phyloP scores from a whole-genome alignment of 768 basidiomycete species.

The Tylopilus sp. region DNA sequence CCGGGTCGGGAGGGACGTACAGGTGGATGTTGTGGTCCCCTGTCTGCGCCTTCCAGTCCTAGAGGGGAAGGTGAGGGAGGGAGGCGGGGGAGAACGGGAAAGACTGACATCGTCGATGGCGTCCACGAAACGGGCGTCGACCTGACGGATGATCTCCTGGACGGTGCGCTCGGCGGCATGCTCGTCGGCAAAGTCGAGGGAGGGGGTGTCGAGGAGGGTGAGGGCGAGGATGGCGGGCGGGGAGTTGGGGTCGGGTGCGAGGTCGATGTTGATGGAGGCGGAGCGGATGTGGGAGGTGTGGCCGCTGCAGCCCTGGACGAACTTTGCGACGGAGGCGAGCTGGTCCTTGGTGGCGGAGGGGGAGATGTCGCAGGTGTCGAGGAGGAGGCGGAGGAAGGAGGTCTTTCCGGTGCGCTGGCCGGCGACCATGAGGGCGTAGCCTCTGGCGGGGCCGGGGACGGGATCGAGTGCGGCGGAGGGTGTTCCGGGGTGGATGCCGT shows the following conservation, averaged over 20 bases:
- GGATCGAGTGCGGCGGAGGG: slow-evolving; percentile 25
- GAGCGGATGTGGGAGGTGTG: slow-evolving; percentile 72
- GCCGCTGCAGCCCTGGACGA: slow-evolving; percentile 69
- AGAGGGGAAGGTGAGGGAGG: slow-evolving; percentile 18
- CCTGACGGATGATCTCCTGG: slow-evolving; percentile 63
- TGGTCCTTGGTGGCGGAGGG: slow-evolving; percentile 65
- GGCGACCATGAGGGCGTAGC: slow-evolving; percentile 75
- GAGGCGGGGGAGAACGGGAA: slow-evolving; percentile 18
- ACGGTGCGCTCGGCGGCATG: slow-evolving; percentile 59
- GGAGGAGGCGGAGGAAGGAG: slow-evolving; percentile 78
- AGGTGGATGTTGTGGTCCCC: slow-evolving; percentile 82
- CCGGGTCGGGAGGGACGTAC: slow-evolving; percentile 42
- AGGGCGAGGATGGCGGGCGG: slow-evolving; percentile 53
- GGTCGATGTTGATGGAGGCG: slow-evolving; percentile 68
- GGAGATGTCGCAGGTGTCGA: slow-evolving; percentile 75
- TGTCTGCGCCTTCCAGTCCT: slow-evolving; percentile 70
- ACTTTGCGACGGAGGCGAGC: slow-evolving; percentile 75
- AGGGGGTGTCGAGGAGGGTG: slow-evolving; percentile 79
- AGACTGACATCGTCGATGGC: slow-evolving; percentile 73
- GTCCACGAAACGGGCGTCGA: slow-evolving; percentile 71
- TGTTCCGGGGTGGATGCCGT: slow-evolving; percentile 29
- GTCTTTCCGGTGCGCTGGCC: slow-evolving; percentile 85
- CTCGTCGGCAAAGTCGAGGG: slow-evolving; percentile 71
- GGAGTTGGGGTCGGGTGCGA: slow-evolving; percentile 47
- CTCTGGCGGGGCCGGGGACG: slow-evolving; percentile 28